Conservation (phyloP, 805 yeast genomes). For the Nakazawaea wickerhamii region DNA sequence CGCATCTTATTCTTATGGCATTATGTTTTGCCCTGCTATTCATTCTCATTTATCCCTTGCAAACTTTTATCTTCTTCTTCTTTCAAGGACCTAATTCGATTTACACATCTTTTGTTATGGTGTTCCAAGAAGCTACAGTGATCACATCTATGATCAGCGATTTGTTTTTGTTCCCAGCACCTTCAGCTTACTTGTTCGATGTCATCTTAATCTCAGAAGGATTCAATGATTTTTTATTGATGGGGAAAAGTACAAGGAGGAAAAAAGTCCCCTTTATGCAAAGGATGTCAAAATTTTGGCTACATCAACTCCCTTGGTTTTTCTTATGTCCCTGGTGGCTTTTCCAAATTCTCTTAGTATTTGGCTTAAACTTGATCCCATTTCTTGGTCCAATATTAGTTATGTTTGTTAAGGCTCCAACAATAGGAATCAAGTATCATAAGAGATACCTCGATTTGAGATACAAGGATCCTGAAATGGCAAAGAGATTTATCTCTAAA, state of each 20-base stretch:
- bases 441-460: slow-evolving; percentile 52
- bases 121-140: slow-evolving; percentile 26
- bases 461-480: slow-evolving; percentile 6
- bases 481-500: slow-evolving; percentile 1
- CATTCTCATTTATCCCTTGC: slow-evolving; percentile 16
- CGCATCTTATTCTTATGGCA: slow-evolving; percentile 16
- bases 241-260: slow-evolving; percentile 9
- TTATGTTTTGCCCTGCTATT: slow-evolving; percentile 13
- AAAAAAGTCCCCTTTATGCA: slow-evolving; percentile 20
- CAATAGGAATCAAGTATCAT: slow-evolving; percentile 48
- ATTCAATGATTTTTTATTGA: slow-evolving; percentile 18
- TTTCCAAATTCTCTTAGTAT: slow-evolving; percentile 27
- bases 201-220: slow-evolving; percentile 22
- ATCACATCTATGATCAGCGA: slow-evolving; percentile 25
- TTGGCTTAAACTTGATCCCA: slow-evolving; percentile 46
- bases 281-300: slow-evolving; percentile 23
- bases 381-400: slow-evolving; percentile 53
- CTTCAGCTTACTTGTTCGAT: slow-evolving; percentile 27
- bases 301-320: slow-evolving; percentile 14
- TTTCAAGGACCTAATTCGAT: slow-evolving; percentile 19
- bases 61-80: slow-evolving; percentile 16
- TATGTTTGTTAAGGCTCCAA: slow-evolving; percentile 46
- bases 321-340: slow-evolving; percentile 38
- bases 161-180: slow-evolving; percentile 25
- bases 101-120: slow-evolving; percentile 17